Percentiles rank a stretch among this genome's conserved stretches.
phyloP scores from a whole-genome alignment of 2,329 filamentous ascomycete species.

The Trichoderma brevicompactum region DNA sequence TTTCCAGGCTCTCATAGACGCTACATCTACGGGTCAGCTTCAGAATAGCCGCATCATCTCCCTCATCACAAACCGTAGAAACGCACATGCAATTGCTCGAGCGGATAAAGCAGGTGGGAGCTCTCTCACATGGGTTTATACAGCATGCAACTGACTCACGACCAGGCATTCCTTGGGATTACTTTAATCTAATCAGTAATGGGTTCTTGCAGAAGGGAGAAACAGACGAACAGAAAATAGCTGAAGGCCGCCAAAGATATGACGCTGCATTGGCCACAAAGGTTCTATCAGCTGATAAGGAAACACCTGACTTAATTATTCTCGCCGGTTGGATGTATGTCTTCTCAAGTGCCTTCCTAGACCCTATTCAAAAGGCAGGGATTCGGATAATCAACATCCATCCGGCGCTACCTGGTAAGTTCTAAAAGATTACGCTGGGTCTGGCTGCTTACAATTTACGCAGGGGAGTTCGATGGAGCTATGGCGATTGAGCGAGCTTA shows the following conservation, averaged over 20 bases:
- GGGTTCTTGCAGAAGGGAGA: slow-evolving; percentile 62
- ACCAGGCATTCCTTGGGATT: slow-evolving; percentile 68
- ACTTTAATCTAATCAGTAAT: slow-evolving; percentile 80
- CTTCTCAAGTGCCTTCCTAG: slow-evolving; percentile 70
- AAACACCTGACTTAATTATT: slow-evolving; percentile 74
- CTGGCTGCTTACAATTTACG: slow-evolving; percentile 11
- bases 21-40: slow-evolving; percentile 47
- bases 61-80: slow-evolving; percentile 54
- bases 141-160: no score
- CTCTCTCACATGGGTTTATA: no score
- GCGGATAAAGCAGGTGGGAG: slow-evolving; percentile 42
- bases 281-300: slow-evolving; percentile 55
- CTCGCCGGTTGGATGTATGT: slow-evolving; percentile 91
- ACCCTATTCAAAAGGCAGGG: slow-evolving; percentile 64
- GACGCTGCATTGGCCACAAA: slow-evolving; percentile 74
- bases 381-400: slow-evolving; percentile 83
- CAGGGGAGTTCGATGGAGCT: slow-evolving; percentile 76
- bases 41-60: slow-evolving; percentile 49
- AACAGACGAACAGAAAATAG: slow-evolving; percentile 47
- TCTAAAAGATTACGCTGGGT: neutral
- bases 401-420: slow-evolving; percentile 2
- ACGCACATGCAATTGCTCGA: slow-evolving; percentile 49
- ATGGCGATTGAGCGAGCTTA: slow-evolving; percentile 79
- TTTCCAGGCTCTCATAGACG: slow-evolving; percentile 45
- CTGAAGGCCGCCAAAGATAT: slow-evolving; percentile 64